Percentiles rank a stretch among this genome's conserved stretches.
Conservation (phyloP, 129 eudicot species). For the Erigeron canadensis region DNA sequence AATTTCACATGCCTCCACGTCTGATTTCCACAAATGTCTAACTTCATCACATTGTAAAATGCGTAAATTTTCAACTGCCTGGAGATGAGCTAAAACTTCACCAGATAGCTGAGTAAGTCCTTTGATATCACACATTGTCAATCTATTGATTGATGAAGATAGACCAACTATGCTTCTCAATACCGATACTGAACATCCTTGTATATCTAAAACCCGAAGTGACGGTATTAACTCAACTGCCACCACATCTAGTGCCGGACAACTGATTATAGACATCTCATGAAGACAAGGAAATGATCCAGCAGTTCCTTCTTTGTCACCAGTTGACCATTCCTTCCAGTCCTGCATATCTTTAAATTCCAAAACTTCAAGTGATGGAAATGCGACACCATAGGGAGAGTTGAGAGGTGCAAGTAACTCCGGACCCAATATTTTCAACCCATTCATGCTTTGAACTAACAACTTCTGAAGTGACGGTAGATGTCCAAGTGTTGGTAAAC, state of each 20-base stretch:
- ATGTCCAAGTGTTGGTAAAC: constrained; percentile 23
- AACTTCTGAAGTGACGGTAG: constrained; percentile 9
- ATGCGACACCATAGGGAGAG: background rate
- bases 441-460: constrained; percentile 6
- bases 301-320: background rate
- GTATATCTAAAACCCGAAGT: constrained; percentile 1
- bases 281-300: constrained; percentile 14
- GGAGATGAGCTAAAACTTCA: constrained; percentile 9
- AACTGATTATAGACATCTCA: constrained; percentile 1
- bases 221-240: background rate
- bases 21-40: constrained; percentile 22
- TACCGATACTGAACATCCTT: constrained; percentile 9
- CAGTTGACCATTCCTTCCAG: constrained; percentile 19
- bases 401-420: constrained; percentile 2
- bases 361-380: constrained; percentile 21
- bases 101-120: constrained; percentile 23
- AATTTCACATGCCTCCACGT: constrained; percentile 17
- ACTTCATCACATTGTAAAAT: constrained; percentile 20
- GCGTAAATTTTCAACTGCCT: constrained; percentile 17
- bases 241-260: background rate
- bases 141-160: background rate
- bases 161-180: constrained; percentile 20
- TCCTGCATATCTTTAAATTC: constrained; percentile 5
- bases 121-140: constrained; percentile 2
- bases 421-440: background rate